phyloP scores from a whole-genome alignment of 116 monocot genomes.

The Phalaenopsis hybrid region DNA sequence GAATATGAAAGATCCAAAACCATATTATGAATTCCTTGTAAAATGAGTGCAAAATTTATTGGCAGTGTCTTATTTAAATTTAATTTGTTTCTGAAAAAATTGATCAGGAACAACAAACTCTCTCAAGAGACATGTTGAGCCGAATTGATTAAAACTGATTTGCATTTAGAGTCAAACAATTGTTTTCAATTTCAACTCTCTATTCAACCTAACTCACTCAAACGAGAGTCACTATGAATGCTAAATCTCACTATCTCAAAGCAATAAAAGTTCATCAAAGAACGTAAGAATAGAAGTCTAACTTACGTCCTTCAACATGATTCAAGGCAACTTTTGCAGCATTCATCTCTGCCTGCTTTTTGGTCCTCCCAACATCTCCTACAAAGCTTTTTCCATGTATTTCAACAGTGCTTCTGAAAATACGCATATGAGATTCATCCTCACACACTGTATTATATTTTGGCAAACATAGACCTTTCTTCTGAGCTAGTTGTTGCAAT shows the following conservation, averaged over 20 bases:
- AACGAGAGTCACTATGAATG: no score
- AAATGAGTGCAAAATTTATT: no score
- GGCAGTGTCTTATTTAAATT: no score
- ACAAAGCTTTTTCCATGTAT: slow-evolving; percentile 46
- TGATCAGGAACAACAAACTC: no score
- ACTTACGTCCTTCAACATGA: slow-evolving; percentile 50
- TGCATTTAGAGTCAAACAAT: no score
- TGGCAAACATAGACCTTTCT: slow-evolving; percentile 44
- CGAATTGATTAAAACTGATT: no score
- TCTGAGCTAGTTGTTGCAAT: slow-evolving; percentile 47
- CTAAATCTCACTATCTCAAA: background rate
- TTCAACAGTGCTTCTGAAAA: slow-evolving; percentile 52
- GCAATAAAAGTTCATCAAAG: background rate
- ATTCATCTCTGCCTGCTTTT: slow-evolving; percentile 83
- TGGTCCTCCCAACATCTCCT: slow-evolving; percentile 49
- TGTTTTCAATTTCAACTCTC: no score
- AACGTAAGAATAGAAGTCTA: background rate
- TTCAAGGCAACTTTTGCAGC: slow-evolving; percentile 80
- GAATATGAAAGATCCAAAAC: no score
- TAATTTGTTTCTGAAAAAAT: no score
- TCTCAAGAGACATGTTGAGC: no score
- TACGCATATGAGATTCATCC: slow-evolving; percentile 37
- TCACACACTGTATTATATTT: slow-evolving; percentile 35
- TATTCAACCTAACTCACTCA: no score
- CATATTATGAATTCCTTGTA: no score